phyloP scores from a whole-genome alignment of 805 yeast genomes.

The Metschnikowia continentalis region DNA sequence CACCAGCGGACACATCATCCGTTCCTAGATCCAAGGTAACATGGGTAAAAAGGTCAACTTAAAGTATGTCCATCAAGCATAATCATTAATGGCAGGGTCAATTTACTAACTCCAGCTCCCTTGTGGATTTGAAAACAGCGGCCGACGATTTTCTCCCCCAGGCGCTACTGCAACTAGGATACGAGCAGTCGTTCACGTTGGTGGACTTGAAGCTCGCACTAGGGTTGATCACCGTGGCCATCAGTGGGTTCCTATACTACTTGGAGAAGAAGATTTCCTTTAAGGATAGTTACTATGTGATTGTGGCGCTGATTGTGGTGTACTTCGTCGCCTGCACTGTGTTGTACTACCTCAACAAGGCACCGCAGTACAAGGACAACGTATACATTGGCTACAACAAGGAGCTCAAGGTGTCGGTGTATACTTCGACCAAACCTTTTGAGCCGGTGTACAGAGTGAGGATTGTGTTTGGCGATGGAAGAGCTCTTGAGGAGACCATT shows the following conservation, averaged over 20 bases:
- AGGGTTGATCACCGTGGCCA: slow-evolving; percentile 44
- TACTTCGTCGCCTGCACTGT: slow-evolving; percentile 37
- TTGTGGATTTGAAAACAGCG: slow-evolving; percentile 43
- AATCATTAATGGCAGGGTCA: background rate
- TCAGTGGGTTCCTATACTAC: slow-evolving; percentile 44
- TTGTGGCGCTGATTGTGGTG: slow-evolving; percentile 30
- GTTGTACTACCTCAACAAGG: slow-evolving; percentile 30
- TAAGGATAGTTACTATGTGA: slow-evolving; percentile 33
- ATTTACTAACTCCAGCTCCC: slow-evolving; percentile 33
- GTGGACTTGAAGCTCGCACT: slow-evolving; percentile 46
- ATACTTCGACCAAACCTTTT: slow-evolving; percentile 35
- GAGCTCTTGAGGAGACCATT: slow-evolving; percentile 24
- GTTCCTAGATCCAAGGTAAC: slow-evolving; percentile 8
- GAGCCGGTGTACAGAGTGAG: slow-evolving; percentile 44
- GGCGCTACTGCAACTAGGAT: slow-evolving; percentile 42
- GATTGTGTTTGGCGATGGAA: slow-evolving; percentile 26
- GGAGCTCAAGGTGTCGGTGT: slow-evolving; percentile 33
- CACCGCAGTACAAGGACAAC: slow-evolving; percentile 37
- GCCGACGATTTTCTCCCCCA: slow-evolving; percentile 47
- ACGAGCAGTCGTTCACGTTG: slow-evolving; percentile 42
- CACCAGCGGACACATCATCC: slow-evolving; percentile 1
- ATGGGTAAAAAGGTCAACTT: slow-evolving; percentile 22
- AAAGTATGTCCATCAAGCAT: slow-evolving; percentile 20
- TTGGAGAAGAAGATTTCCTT: slow-evolving; percentile 48
- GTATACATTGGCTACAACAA: slow-evolving; percentile 43